phyloP scores from a whole-genome alignment of 2,329 filamentous ascomycete species.

The Aureobasidium sp. region DNA sequence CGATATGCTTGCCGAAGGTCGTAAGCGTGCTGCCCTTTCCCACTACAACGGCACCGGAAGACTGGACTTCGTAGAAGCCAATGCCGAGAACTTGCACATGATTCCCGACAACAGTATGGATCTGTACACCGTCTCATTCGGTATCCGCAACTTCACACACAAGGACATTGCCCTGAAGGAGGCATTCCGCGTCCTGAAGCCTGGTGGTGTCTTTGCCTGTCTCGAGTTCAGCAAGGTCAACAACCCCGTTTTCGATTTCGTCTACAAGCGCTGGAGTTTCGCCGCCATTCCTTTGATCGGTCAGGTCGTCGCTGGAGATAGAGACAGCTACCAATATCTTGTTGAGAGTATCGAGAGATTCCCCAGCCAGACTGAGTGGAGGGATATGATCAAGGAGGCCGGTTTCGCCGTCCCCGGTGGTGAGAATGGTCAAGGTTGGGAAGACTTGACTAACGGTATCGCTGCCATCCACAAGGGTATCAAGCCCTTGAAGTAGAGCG shows the following conservation, averaged over 20 bases:
- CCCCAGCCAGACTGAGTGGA: slow-evolving; percentile 76
- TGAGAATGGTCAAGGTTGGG: slow-evolving; percentile 49
- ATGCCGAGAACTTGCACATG: slow-evolving; percentile 66
- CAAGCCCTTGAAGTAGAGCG: slow-evolving; percentile 50
- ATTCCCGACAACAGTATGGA: slow-evolving; percentile 70
- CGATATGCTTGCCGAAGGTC: slow-evolving; percentile 84
- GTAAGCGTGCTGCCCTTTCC: slow-evolving; percentile 61
- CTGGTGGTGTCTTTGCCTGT: slow-evolving; percentile 92
- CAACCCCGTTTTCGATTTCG: slow-evolving; percentile 66
- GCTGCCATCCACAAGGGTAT: slow-evolving; percentile 95
- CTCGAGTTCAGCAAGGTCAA: slow-evolving; percentile 88
- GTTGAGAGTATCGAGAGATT: slow-evolving; percentile 97
- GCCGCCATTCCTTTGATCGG: slow-evolving; percentile 89
- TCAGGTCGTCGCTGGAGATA: slow-evolving; percentile 85
- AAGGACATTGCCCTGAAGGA: slow-evolving; percentile 76
- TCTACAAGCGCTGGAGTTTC: slow-evolving; percentile 97
- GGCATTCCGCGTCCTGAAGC: slow-evolving; percentile 81
- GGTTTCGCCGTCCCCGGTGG: slow-evolving; percentile 72
- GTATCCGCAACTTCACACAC: slow-evolving; percentile 93
- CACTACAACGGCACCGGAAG: slow-evolving; percentile 49
- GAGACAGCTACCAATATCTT: slow-evolving; percentile 95
- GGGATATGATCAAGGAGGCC: slow-evolving; percentile 71
- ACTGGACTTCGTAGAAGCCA: slow-evolving; percentile 75
- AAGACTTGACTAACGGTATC: slow-evolving; percentile 85
- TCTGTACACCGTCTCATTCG: slow-evolving; percentile 94